phyloP scores from a whole-genome alignment of 257 asterid genomes.

The Solanum bulbocastanum region DNA sequence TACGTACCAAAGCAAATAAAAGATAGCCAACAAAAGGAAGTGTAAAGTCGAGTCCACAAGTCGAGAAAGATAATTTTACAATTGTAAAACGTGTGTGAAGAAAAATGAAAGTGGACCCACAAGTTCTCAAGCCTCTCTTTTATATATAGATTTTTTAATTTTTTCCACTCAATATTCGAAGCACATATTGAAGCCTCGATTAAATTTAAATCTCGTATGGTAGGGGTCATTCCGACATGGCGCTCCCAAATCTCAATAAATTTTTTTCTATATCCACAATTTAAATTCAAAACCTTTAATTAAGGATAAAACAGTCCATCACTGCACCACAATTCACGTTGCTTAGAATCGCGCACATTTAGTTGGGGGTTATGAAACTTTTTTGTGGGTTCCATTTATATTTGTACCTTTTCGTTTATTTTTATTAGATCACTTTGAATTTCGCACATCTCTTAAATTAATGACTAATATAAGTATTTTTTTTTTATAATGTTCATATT shows the following conservation, averaged over 20 bases:
- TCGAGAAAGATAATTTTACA: not conserved
- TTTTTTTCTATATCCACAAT: no score
- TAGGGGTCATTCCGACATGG: no score
- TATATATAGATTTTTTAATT: no score
- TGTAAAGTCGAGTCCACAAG: not conserved
- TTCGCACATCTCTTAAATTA: not conserved
- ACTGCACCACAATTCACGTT: not conserved
- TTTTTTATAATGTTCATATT: not conserved
- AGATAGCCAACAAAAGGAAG: not conserved
- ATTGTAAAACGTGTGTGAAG: no score
- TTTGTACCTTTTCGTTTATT: not conserved
- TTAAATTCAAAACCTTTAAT: no score
- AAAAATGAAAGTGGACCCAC: not conserved
- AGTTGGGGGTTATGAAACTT: not conserved
- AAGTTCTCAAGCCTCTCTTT: not conserved
- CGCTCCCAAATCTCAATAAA: no score
- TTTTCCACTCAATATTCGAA: not conserved
- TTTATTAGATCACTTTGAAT: not conserved
- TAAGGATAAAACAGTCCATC: no score
- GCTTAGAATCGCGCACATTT: no score
- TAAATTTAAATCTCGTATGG: no score
- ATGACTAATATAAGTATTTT: not conserved
- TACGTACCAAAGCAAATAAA: not conserved
- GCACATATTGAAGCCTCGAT: no score
- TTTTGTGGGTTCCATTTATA: not conserved